Conservation (phyloP, 306 rosid genomes). For the Prunus armeniaca region DNA sequence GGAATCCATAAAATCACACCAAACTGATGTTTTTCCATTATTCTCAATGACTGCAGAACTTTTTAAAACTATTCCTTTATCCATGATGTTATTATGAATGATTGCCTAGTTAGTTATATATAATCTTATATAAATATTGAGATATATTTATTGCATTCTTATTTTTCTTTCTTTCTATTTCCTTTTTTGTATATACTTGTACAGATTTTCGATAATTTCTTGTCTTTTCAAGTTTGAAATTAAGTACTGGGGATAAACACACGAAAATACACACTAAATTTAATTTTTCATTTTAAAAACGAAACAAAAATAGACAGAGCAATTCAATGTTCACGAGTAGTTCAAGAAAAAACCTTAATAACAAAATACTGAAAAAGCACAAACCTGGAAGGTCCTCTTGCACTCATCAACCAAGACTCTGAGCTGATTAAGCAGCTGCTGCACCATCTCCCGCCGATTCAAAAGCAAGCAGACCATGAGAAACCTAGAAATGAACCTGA, state of each 20-base stretch:
- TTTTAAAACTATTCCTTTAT: neutral
- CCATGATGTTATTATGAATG: no score
- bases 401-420: conserved; percentile 73
- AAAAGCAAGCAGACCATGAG: conserved; percentile 71
- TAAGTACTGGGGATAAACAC: neutral
- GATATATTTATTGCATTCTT: neutral
- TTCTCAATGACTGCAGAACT: neutral
- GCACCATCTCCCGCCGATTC: conserved; percentile 73
- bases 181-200: neutral
- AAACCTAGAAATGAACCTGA: conserved; percentile 84
- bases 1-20: neutral
- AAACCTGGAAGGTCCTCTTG: conserved; percentile 80
- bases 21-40: neutral
- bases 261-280: neutral
- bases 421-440: conserved; percentile 72
- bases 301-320: neutral
- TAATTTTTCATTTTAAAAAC: neutral
- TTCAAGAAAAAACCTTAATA: neutral
- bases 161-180: neutral
- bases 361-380: neutral
- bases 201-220: neutral
- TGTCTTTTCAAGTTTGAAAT: neutral
- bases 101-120: neutral
- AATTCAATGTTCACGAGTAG: conserved; percentile 1
- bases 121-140: neutral